Percentiles rank a stretch among this genome's conserved stretches.
These are phyloP conservation scores for Yamadazyma pseudoaaseri DNA, from an alignment of 1,139 yeast genomes.

Conservation along the genomic window DNA sequence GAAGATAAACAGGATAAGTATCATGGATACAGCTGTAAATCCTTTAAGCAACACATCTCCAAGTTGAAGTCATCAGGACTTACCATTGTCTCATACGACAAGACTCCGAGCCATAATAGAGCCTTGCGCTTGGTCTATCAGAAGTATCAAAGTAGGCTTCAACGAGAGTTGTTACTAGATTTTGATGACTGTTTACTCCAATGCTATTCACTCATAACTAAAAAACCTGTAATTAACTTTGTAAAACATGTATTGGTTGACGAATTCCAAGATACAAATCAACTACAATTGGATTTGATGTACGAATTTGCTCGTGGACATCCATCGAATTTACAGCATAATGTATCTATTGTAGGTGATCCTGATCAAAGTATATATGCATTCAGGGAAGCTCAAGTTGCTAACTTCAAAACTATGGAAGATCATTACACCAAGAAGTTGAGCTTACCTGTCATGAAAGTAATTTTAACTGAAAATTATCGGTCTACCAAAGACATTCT, in stretches of 20 bases:
- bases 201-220: constrained; percentile 49
- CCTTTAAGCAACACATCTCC: constrained; percentile 47
- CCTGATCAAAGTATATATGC: constrained; percentile 95
- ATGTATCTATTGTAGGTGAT: constrained; percentile 89
- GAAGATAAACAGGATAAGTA: constrained; percentile 14
- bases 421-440: constrained; percentile 33
- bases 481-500: constrained; percentile 74
- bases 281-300: constrained; percentile 69
- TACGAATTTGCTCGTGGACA: constrained; percentile 52
- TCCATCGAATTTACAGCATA: constrained; percentile 28
- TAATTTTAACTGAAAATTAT: constrained; percentile 68
- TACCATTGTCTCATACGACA: constrained; percentile 33
- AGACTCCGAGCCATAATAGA: constrained; percentile 6
- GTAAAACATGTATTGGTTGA: constrained; percentile 80
- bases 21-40: constrained; percentile 35
- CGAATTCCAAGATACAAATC: constrained; percentile 92
- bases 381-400: constrained; percentile 75
- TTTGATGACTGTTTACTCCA: constrained; percentile 79
- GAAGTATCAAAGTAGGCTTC: constrained; percentile 52
- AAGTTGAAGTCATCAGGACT: constrained; percentile 50
- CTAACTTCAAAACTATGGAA: constrained; percentile 64
- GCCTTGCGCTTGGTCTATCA: constrained; percentile 37
- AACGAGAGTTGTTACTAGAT: constrained; percentile 51
- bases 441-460: constrained; percentile 19
- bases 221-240: constrained; percentile 43